Evolutionary conservation across 2,329 filamentous ascomycete genomes (phyloP), one percentile per base, ranked within the genome.

Genomic region (Rhinocladiella similis): DNA sequence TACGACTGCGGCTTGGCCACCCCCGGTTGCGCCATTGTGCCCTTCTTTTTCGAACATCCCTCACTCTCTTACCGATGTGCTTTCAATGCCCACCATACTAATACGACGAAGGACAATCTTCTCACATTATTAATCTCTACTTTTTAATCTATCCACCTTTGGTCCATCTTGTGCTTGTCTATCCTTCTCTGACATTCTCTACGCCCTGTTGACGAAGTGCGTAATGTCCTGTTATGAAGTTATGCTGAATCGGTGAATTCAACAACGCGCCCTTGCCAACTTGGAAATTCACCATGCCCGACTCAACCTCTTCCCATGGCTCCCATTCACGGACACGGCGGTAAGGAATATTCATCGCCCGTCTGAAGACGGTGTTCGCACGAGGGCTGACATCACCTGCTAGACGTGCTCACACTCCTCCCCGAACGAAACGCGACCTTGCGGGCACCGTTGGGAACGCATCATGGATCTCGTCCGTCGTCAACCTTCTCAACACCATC

Each of bases 401-500:
- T 18, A 62, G 62, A 47, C 61, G 56, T 39, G 54, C 59, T 25
- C 59, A 50, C 18, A 65, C 64, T 35, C 57, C 63, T 12, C 61
- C 52, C 22, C 59, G 58, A 68, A 83, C 81, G 62, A 86, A 87
- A 67, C 91, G 91, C 75, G 85, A 89, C 72, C 83, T 80, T 54
- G 58, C 51, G 36, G 88, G 88, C 49, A 70, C 75, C 41, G 74
- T 73, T 58, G 92, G 94, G 53, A 84, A 92, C 69, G 94, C 94
- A 65, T 89, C 90, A 65, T 96, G 90, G 85, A 73, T 88, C 52
- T 96, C 91, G 76, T 96, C 92, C 71, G 88, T 94, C 64, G 88
- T 97, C 75, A 99, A 99, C 72, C 80, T 99, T 63, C 81, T 97
- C 63, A 99, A 99, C 74, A 99, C 94, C 16, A 99, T 99, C 68